phyloP scores from a whole-genome alignment of 768 basidiomycete species.

The Hemileccinum rubropunctum region DNA sequence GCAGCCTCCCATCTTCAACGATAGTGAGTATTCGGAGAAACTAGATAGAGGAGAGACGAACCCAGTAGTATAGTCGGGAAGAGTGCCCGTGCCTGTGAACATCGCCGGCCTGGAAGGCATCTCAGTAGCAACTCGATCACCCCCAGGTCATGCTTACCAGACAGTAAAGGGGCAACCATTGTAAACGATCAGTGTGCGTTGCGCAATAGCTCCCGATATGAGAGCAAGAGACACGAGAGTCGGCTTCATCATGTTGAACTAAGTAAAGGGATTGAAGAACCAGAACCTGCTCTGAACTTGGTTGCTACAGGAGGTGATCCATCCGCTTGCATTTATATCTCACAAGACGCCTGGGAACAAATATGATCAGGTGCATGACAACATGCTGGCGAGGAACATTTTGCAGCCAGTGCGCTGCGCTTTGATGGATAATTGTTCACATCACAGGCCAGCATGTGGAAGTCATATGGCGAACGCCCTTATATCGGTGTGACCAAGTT shows the following conservation, averaged over 20 bases:
- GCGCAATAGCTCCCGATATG: conserved; percentile 35
- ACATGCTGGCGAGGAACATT: neutral
- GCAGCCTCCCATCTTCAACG: conserved; percentile 34
- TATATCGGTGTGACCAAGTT: too few species aligned
- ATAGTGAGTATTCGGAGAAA: neutral
- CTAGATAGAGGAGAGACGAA: conserved; percentile 18
- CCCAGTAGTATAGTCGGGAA: conserved; percentile 47
- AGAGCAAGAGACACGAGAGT: conserved; percentile 28
- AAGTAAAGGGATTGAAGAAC: neutral
- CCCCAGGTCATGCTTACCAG: conserved; percentile 42
- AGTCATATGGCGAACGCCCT: too few species aligned
- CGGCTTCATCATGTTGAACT: conserved; percentile 20
- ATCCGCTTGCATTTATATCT: conserved; percentile 17
- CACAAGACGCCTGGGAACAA: neutral
- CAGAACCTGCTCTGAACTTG: neutral
- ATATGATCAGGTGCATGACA: neutral
- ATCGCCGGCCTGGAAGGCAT: conserved; percentile 46
- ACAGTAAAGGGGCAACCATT: conserved; percentile 69
- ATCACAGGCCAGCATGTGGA: too few species aligned
- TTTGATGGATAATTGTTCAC: too few species aligned
- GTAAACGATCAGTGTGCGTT: conserved; percentile 56
- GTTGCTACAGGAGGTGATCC: neutral
- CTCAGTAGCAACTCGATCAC: neutral
- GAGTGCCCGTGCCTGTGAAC: conserved; percentile 56
- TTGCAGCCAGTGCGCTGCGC: too few species aligned